phyloP scores from a whole-genome alignment of 2,329 filamentous ascomycete species.

The Rutstroemia sp. region DNA sequence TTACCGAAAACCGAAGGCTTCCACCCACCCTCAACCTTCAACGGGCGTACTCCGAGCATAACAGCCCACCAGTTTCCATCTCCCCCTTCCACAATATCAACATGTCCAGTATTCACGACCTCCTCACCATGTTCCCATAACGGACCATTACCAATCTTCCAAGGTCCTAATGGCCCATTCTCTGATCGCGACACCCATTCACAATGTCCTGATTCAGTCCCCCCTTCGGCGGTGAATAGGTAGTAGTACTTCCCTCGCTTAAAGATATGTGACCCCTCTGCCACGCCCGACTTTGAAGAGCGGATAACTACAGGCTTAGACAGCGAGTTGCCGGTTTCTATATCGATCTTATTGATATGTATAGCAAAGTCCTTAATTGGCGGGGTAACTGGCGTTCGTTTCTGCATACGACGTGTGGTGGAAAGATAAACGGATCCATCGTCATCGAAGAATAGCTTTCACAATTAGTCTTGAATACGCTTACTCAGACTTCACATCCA shows the following conservation, averaged over 20 bases:
- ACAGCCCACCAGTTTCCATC: constrained; percentile 46
- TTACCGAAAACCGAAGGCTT: constrained; percentile 11
- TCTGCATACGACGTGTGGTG: background rate
- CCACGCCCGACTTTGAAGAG: constrained; percentile 41
- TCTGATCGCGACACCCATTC: constrained; percentile 2
- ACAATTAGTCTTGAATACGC: background rate
- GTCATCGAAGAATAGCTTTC: constrained; percentile 42
- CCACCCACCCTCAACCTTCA: background rate
- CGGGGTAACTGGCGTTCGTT: background rate
- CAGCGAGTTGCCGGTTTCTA: constrained; percentile 37
- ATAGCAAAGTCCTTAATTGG: constrained; percentile 21
- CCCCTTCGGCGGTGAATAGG: constrained; percentile 46
- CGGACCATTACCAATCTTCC: background rate
- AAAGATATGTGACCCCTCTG: constrained; percentile 50
- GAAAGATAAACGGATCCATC: constrained; percentile 42
- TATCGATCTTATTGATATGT: constrained; percentile 33
- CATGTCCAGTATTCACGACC: constrained; percentile 42
- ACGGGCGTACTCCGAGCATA: constrained; percentile 37
- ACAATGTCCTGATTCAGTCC: constrained; percentile 41
- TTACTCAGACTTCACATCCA: too few relatives aligned
- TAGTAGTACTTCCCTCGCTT: constrained; percentile 45
- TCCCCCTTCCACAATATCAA: constrained; percentile 47
- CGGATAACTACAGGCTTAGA: constrained; percentile 14
- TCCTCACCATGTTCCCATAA: background rate
- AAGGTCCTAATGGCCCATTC: background rate